Conservation (phyloP, 2,329 filamentous ascomycete genomes). For the Cladosporium sp. region DNA sequence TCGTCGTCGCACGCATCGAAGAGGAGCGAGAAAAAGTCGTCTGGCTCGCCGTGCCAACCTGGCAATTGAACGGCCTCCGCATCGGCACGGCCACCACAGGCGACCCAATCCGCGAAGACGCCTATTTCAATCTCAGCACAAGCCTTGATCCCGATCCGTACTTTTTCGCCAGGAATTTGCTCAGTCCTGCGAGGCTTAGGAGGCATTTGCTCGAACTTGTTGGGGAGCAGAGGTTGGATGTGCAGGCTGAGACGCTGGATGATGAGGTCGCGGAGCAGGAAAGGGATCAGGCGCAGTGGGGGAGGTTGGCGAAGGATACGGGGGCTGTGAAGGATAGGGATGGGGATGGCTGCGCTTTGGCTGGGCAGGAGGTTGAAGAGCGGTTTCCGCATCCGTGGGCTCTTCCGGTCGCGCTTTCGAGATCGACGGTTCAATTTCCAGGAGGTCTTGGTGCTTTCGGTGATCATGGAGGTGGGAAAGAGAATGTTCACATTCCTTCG, state of each 20-base stretch:
- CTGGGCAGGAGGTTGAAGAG: neutral
- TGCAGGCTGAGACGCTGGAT: conserved; percentile 3
- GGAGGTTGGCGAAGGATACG: neutral
- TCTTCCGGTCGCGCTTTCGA: neutral
- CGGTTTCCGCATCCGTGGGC: conserved; percentile 10
- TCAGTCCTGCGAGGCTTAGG: neutral
- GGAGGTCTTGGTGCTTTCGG: neutral
- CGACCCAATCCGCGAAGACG: conserved; percentile 2
- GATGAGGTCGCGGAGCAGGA: conserved; percentile 2
- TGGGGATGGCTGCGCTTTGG: neutral
- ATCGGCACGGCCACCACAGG: neutral
- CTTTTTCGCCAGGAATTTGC: neutral
- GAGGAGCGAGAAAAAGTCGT: neutral
- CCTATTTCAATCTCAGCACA: neutral
- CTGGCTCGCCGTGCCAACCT: conserved; percentile 7
- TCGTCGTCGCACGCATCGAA: conserved; percentile 10
- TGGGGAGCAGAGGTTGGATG: neutral
- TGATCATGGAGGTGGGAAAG: neutral
- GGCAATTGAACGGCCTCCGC: conserved; percentile 9
- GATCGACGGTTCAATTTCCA: neutral
- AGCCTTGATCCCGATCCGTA: conserved; percentile 10
- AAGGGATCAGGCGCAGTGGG: neutral
- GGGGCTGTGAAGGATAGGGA: neutral
- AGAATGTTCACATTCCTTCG: neutral
- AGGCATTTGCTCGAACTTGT: neutral